A percentile compares a stretch with the other conserved stretches of the same genome.
phyloP scores from a whole-genome alignment of 1,139 yeast genomes.

The Scheffersomyces parashehatae region DNA sequence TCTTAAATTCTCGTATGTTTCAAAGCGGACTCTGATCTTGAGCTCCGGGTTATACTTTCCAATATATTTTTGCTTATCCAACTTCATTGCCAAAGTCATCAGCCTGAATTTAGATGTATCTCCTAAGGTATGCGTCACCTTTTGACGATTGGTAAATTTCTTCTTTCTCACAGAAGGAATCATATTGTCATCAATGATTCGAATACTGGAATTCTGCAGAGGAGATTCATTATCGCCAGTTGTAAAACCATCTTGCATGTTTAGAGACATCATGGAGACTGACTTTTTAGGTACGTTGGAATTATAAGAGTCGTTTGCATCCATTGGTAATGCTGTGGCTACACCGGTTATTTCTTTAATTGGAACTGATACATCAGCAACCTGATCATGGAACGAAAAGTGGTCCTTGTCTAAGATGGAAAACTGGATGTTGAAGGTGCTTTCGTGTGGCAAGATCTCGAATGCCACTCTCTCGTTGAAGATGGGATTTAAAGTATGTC shows the following conservation, averaged over 20 bases:
- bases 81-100: conserved; percentile 37
- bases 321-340: conserved; percentile 18
- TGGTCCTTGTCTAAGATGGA: conserved; percentile 82
- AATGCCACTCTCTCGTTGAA: conserved; percentile 81
- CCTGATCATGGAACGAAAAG: conserved; percentile 78
- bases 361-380: conserved; percentile 63
- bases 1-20: conserved; percentile 65
- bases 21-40: conserved; percentile 62
- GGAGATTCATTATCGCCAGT: conserved; percentile 12
- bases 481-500: conserved; percentile 81
- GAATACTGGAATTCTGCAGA: conserved; percentile 18
- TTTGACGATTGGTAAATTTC: conserved; percentile 29
- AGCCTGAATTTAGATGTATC: conserved; percentile 48
- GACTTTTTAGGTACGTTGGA: background rate
- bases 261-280: background rate
- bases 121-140: conserved; percentile 27
- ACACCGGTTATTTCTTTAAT: conserved; percentile 46
- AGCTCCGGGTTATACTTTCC: conserved; percentile 53
- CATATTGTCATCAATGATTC: conserved; percentile 30
- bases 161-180: conserved; percentile 30
- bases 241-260: conserved; percentile 2
- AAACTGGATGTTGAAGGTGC: conserved; percentile 63
- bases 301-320: background rate
- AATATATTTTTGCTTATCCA: conserved; percentile 33
- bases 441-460: conserved; percentile 70